Evolutionary conservation across 106 monocot species (phyloP).

Genomic region (Apostasia ramifera): DNA sequence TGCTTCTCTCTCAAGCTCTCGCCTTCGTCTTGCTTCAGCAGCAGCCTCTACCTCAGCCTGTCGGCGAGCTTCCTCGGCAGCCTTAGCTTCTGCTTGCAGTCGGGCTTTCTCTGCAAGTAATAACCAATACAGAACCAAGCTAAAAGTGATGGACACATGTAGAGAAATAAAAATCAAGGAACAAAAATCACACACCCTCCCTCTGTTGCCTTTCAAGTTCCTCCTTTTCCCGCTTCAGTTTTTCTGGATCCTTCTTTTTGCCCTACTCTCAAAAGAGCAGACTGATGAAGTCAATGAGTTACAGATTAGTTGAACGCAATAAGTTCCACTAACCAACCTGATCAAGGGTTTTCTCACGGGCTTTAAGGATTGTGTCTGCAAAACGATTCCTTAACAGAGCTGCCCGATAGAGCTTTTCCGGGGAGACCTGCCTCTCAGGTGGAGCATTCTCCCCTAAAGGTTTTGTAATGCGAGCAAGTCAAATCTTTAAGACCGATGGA

Average conservation of each 20-base stretch:
- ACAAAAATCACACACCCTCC: constrained; percentile 38
- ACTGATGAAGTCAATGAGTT: no score
- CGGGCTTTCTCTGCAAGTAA: constrained; percentile 61
- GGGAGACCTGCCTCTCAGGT: constrained; percentile 86
- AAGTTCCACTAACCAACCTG: constrained; percentile 32
- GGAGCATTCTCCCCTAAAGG: constrained; percentile 83
- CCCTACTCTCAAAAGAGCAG: constrained; percentile 14
- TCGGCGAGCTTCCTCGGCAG: constrained; percentile 60
- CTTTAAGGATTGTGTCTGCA: constrained; percentile 93
- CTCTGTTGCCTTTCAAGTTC: constrained; percentile 76
- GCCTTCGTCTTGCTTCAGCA: constrained; percentile 74
- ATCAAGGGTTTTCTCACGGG: constrained; percentile 68
- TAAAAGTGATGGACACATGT: no score
- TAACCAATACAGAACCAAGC: background rate
- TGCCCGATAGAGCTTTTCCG: constrained; percentile 79
- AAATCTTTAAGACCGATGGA: constrained; percentile 15
- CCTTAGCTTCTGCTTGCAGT: constrained; percentile 84
- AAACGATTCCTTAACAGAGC: constrained; percentile 81
- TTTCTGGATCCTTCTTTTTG: constrained; percentile 75
- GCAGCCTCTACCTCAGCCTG: constrained; percentile 70
- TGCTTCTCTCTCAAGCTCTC: constrained; percentile 84
- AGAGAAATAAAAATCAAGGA: background rate
- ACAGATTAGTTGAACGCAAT: background rate
- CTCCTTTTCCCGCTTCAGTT: constrained; percentile 58
- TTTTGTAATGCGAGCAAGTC: constrained; percentile 26